phyloP scores from a whole-genome alignment of 768 basidiomycete species.

The Boletus fagicola region DNA sequence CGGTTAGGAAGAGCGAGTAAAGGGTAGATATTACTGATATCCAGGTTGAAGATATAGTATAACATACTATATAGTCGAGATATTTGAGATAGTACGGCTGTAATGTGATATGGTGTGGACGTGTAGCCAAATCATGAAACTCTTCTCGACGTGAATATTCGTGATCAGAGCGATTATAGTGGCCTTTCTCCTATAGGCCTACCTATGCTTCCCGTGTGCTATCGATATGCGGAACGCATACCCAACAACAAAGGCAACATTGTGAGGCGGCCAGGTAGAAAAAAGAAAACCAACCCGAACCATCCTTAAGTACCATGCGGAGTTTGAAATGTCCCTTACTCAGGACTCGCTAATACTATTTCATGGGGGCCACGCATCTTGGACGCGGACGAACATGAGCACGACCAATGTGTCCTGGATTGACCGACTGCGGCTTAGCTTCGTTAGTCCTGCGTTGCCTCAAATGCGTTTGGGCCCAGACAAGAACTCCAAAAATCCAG shows the following conservation, averaged over 20 bases:
- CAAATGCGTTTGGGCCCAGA: constrained; percentile 63
- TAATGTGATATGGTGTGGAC: neutral
- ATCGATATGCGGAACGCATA: constrained; percentile 61
- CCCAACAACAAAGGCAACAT: constrained; percentile 45
- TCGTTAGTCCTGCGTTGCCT: constrained; percentile 43
- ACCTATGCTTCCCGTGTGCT: constrained; percentile 42
- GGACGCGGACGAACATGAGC: constrained; percentile 8
- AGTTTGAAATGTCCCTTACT: constrained; percentile 18
- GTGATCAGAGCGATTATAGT: constrained; percentile 85
- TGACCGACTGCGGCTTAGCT: constrained; percentile 22
- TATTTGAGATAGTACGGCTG: neutral
- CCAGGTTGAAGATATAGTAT: neutral
- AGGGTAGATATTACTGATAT: constrained; percentile 13
- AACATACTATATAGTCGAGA: neutral
- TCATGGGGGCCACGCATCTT: neutral
- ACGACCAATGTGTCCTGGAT: constrained; percentile 21
- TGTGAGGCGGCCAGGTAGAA: constrained; percentile 45
- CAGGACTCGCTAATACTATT: neutral
- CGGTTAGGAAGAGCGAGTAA: constrained; percentile 35
- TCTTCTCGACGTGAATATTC: constrained; percentile 65
- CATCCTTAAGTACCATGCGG: constrained; percentile 19
- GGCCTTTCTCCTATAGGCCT: constrained; percentile 58
- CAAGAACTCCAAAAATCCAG: constrained; percentile 47
- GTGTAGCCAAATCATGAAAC: constrained; percentile 86
- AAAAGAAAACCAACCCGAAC: neutral